A percentile compares a stretch with the other conserved stretches of the same genome.
These are phyloP conservation scores for Trichosanthes truncata DNA, from an alignment of 306 rosid species.

Conservation along the genomic window DNA sequence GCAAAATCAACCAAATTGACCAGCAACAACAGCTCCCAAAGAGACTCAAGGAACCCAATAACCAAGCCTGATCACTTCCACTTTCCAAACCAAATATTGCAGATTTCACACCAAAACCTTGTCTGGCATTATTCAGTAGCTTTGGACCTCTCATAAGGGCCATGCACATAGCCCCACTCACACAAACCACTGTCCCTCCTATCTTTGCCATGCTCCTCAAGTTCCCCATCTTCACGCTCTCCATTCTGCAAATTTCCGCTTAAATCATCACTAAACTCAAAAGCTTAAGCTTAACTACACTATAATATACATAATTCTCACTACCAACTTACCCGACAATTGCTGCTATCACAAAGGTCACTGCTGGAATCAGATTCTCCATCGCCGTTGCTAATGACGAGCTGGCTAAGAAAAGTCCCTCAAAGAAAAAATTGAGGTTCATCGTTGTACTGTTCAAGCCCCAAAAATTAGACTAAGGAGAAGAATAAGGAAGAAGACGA, in stretches of 20 bases:
- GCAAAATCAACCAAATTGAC: conserved; percentile 20
- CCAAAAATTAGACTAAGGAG: not conserved
- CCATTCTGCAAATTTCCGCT: conserved; percentile 25
- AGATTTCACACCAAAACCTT: conserved; percentile 17
- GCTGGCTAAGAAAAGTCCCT: conserved; percentile 48
- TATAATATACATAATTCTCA: no score
- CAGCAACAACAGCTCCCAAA: conserved; percentile 12
- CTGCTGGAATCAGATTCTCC: conserved; percentile 55
- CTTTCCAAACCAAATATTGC: conserved; percentile 14
- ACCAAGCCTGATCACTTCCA: conserved; percentile 15
- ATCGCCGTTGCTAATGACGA: conserved; percentile 52
- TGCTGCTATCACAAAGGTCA: conserved; percentile 49
- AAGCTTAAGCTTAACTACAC: no score
- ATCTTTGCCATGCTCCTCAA: conserved; percentile 44
- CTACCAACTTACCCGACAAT: conserved; percentile 37
- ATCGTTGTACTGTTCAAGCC: conserved; percentile 34
- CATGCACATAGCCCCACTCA: conserved; percentile 56
- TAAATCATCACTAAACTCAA: no score
- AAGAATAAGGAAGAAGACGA: no score
- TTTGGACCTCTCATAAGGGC: conserved; percentile 56
- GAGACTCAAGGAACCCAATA: conserved; percentile 13
- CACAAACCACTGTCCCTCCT: conserved; percentile 47
- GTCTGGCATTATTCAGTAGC: conserved; percentile 29
- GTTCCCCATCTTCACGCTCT: conserved; percentile 40
- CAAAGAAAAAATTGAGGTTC: conserved; percentile 57